Percentiles rank a stretch among this genome's conserved stretches.
Conservation (phyloP, 2,329 filamentous ascomycete species). For the Colletotrichum caudatum region DNA sequence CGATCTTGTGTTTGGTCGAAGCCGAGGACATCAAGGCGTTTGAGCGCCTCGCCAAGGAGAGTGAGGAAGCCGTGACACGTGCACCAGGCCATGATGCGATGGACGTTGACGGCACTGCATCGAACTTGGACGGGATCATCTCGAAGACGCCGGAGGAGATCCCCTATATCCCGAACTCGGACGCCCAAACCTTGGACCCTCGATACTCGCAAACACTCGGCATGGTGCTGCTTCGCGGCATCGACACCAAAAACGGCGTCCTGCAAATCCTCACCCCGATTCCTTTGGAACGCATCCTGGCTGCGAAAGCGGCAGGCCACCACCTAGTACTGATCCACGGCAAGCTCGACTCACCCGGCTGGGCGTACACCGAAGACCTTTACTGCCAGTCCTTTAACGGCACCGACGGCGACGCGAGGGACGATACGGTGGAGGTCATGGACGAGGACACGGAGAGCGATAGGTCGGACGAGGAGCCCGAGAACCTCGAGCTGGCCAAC, state of each 20-base stretch:
- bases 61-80: constrained; percentile 2
- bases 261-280: constrained; percentile 77
- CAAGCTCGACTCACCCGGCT: constrained; percentile 75
- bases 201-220: constrained; percentile 70
- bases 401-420: constrained; percentile 43
- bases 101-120: constrained; percentile 39
- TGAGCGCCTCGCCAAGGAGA: constrained; percentile 46
- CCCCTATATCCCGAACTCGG: constrained; percentile 70
- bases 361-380: constrained; percentile 76
- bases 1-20: constrained; percentile 74
- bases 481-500: constrained; percentile 43
- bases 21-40: constrained; percentile 68
- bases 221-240: constrained; percentile 76
- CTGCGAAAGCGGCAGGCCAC: constrained; percentile 56
- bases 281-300: constrained; percentile 53
- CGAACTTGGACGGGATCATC: constrained; percentile 46
- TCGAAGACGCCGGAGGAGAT: constrained; percentile 64
- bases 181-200: constrained; percentile 70
- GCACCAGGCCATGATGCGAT: constrained; percentile 33
- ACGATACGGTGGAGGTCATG: constrained; percentile 51
- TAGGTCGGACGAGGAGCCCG: constrained; percentile 48
- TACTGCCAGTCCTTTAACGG: constrained; percentile 53
- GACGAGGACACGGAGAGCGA: constrained; percentile 54
- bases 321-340: constrained; percentile 74
- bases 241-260: constrained; percentile 65